These are phyloP conservation scores for Lactarius evosmus DNA, from an alignment of 768 basidiomycete species.

Conservation along the genomic window DNA sequence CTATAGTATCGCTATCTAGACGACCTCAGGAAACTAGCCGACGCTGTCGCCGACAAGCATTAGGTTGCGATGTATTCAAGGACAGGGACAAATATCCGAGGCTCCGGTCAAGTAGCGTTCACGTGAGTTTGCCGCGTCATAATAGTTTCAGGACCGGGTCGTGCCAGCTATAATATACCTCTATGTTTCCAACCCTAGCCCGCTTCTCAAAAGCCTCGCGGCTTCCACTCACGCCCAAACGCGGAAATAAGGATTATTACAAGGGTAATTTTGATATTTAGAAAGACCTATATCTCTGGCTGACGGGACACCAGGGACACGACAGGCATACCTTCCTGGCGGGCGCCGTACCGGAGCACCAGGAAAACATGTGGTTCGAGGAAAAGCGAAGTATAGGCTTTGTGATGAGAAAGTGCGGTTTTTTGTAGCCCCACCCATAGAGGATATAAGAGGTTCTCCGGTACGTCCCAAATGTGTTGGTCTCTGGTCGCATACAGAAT, in stretches of 20 bases:
- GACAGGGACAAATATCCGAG: background rate
- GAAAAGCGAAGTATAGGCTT: constrained; percentile 77
- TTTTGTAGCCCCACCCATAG: constrained; percentile 74
- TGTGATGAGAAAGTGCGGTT: constrained; percentile 80
- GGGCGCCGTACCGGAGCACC: constrained; percentile 86
- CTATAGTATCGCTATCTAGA: background rate
- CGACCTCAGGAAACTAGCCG: background rate
- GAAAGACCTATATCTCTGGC: background rate
- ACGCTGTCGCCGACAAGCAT: background rate
- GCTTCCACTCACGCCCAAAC: constrained; percentile 76
- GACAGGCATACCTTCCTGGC: constrained; percentile 80
- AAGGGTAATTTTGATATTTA: constrained; percentile 60
- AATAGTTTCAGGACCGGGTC: background rate
- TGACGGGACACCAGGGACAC: constrained; percentile 52
- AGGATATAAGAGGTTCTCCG: constrained; percentile 54
- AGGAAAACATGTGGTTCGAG: constrained; percentile 74
- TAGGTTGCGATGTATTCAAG: background rate
- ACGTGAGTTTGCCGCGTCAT: background rate
- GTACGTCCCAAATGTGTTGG: constrained; percentile 40
- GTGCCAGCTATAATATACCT: background rate
- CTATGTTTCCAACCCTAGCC: constrained; percentile 32
- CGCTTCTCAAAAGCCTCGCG: constrained; percentile 82
- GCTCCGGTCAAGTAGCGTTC: background rate
- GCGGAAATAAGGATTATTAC: constrained; percentile 94
- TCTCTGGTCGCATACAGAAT: background rate